These are phyloP conservation scores for Hordeum vulgare DNA, from an alignment of 176 grass and related monocot species.

Conservation along the genomic window DNA sequence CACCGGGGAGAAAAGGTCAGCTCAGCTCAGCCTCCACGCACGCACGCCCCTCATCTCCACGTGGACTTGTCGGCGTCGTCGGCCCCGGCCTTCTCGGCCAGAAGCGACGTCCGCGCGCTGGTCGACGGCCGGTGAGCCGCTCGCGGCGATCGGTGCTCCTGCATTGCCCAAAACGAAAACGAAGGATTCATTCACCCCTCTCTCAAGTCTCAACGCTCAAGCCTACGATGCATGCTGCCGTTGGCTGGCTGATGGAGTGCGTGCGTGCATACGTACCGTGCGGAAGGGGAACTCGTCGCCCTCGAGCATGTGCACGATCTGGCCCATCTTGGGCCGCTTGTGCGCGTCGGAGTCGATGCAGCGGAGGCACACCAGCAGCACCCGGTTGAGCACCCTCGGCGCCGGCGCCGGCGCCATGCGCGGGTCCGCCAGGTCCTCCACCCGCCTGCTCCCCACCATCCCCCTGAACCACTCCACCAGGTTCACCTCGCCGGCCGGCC, in stretches of 20 bases:
- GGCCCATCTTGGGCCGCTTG: slow-evolving; percentile 84
- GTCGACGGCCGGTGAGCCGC: slow-evolving; percentile 39
- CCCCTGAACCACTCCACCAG: slow-evolving; percentile 98
- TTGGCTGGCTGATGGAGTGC: background rate
- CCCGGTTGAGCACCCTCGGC: slow-evolving; percentile 61
- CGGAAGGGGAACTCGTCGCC: slow-evolving; percentile 91
- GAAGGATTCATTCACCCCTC: background rate
- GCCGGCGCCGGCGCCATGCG: slow-evolving; percentile 42
- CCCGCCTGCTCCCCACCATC: slow-evolving; percentile 63
- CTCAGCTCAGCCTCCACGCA: background rate
- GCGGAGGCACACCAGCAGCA: slow-evolving; percentile 77
- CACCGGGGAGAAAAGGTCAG: slow-evolving; percentile 27
- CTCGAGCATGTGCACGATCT: slow-evolving; percentile 95
- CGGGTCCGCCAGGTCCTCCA: slow-evolving; percentile 71
- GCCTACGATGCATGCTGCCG: background rate
- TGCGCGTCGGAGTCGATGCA: slow-evolving; percentile 89
- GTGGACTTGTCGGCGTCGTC: slow-evolving; percentile 54
- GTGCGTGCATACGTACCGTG: slow-evolving; percentile 22
- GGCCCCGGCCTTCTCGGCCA: slow-evolving; percentile 47
- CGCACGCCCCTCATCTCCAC: slow-evolving; percentile 29
- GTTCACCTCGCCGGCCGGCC: slow-evolving; percentile 79
- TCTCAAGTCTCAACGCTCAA: background rate
- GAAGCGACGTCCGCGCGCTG: slow-evolving; percentile 33
- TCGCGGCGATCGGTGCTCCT: slow-evolving; percentile 66
- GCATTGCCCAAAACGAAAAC: background rate